Evolutionary conservation across 163 green algal species (phyloP).

Genomic region (Scenedesmus sp.): DNA sequence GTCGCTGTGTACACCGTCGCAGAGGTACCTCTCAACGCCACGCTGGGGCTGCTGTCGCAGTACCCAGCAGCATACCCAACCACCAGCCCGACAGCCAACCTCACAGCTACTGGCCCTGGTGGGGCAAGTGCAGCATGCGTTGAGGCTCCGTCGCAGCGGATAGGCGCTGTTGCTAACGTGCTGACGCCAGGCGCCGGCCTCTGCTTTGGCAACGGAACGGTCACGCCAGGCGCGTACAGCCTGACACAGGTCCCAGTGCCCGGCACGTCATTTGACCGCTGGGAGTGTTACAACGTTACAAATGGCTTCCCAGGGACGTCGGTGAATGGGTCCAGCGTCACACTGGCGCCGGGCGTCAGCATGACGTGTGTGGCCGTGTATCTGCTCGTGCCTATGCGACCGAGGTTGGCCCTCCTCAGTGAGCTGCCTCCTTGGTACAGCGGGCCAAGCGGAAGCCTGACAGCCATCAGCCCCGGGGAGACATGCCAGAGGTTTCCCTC

Average conservation of each 20-base stretch:
- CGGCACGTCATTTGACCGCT: not conserved
- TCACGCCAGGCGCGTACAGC: not conserved
- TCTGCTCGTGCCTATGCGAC: not conserved
- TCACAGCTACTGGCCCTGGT: not conserved
- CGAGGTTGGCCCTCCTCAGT: not conserved
- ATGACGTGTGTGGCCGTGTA: slow-evolving; percentile 5
- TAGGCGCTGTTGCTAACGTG: not conserved
- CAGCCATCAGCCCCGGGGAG: not conserved
- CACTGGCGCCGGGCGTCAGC: not conserved
- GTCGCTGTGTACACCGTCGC: not conserved
- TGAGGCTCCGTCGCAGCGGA: not conserved
- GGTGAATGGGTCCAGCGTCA: not conserved
- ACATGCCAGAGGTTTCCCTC: not conserved
- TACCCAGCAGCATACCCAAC: not conserved
- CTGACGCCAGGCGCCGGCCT: not conserved
- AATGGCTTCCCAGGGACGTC: not conserved
- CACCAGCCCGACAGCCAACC: not conserved
- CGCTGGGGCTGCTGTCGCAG: not conserved
- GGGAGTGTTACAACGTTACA: slow-evolving; percentile 1
- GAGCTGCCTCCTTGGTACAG: not conserved
- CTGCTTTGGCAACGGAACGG: not conserved
- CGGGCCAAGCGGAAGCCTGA: not conserved
- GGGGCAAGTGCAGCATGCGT: not conserved
- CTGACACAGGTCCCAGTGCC: not conserved
- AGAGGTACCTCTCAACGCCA: not conserved